Percentiles rank a stretch among this genome's conserved stretches.
These are phyloP conservation scores for Boletus barrowsii DNA, from an alignment of 768 basidiomycete species.

Conservation along the genomic window DNA sequence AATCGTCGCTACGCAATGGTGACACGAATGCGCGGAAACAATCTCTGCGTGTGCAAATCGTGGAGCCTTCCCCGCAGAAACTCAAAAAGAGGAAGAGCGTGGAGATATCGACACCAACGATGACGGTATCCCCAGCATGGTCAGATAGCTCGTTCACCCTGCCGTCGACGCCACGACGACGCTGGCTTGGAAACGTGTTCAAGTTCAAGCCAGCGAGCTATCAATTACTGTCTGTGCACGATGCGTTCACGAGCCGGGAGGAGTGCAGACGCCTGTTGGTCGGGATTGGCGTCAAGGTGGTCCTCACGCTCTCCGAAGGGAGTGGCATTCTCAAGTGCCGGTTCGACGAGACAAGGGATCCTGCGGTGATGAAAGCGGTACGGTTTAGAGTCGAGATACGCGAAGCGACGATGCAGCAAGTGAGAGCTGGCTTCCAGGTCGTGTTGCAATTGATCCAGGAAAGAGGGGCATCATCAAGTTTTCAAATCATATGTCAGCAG, in stretches of 20 bases:
- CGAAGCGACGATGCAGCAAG: constrained; percentile 37
- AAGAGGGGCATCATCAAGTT: constrained; percentile 81
- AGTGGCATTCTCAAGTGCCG: constrained; percentile 73
- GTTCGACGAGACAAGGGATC: constrained; percentile 62
- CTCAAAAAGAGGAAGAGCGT: constrained; percentile 30
- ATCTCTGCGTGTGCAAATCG: constrained; percentile 46
- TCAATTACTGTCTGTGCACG: constrained; percentile 54
- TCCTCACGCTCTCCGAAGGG: constrained; percentile 61
- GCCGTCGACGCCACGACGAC: constrained; percentile 49
- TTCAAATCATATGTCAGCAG: constrained; percentile 69
- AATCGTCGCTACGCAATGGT: constrained; percentile 43
- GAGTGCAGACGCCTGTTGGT: constrained; percentile 74
- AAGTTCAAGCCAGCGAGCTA: constrained; percentile 71
- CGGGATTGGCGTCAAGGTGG: constrained; percentile 65
- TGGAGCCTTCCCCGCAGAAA: constrained; percentile 45
- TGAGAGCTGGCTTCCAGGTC: constrained; percentile 49
- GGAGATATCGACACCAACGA: constrained; percentile 15
- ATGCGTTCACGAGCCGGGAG: constrained; percentile 62
- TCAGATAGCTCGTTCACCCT: constrained; percentile 46
- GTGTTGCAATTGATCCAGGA: constrained; percentile 72
- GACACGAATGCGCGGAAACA: constrained; percentile 15
- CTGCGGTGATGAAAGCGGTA: constrained; percentile 59
- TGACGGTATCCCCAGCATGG: constrained; percentile 37
- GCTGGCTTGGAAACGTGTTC: constrained; percentile 89
- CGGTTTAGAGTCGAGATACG: constrained; percentile 83